Percentiles rank a stretch among this genome's conserved stretches.
Evolutionary conservation across 345 rosid genomes (phyloP).

Genomic region (Pistacia atlantica): DNA sequence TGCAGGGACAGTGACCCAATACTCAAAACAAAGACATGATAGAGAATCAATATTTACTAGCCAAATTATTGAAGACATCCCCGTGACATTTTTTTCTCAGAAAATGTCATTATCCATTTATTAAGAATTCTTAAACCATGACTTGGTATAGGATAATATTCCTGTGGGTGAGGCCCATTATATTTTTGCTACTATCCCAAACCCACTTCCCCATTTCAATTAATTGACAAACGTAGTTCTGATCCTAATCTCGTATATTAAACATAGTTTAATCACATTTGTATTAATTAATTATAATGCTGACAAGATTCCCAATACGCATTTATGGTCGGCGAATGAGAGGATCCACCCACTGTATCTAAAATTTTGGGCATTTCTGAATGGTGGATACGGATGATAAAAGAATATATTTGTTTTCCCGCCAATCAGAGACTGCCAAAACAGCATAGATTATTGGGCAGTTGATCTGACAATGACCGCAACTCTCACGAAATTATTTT

Average conservation of each 20-base stretch:
- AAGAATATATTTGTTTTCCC: too few relatives aligned
- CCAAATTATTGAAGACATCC: neutral
- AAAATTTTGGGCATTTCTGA: conserved; percentile 13
- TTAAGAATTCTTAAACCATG: neutral
- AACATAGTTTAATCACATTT: neutral
- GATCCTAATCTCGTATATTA: too few relatives aligned
- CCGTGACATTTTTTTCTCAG: neutral
- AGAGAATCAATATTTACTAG: neutral
- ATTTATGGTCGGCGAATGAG: too few relatives aligned
- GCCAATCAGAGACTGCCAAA: neutral
- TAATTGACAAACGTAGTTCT: neutral
- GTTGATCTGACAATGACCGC: neutral
- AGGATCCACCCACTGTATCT: conserved; percentile 1
- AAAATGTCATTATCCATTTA: conserved; percentile 2
- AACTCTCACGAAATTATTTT: too few relatives aligned
- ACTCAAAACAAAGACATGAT: neutral
- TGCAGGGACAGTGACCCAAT: too few relatives aligned
- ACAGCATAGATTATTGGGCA: neutral
- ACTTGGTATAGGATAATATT: neutral
- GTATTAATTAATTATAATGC: neutral
- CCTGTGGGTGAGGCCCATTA: neutral
- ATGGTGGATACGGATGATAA: neutral
- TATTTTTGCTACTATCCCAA: too few relatives aligned
- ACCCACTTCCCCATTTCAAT: neutral
- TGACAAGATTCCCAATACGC: conserved; percentile 9